A percentile compares a stretch with the other conserved stretches of the same genome.
Conservation (phyloP, 1,284 basidiomycete genomes). For the Ustilago loliicola region DNA sequence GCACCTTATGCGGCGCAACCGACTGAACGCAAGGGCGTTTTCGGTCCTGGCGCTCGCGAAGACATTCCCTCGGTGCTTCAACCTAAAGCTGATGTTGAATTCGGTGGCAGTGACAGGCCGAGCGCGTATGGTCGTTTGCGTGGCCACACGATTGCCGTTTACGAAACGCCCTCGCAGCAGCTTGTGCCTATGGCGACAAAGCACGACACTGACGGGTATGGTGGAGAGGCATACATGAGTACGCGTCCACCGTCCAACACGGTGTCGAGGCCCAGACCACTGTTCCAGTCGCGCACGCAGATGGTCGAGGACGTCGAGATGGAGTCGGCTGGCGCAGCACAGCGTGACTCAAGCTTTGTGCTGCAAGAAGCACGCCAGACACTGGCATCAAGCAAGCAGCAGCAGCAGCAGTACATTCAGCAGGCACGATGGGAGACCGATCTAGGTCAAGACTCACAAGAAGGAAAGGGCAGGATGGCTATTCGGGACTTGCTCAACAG, state of each 20-base stretch:
- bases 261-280: conserved; percentile 9
- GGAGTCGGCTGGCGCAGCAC: conserved; percentile 10
- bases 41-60: background rate
- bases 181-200: background rate
- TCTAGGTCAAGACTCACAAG: conserved; percentile 8
- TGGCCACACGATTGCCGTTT: conserved; percentile 36
- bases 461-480: conserved; percentile 36
- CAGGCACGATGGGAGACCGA: conserved; percentile 12
- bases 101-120: conserved; percentile 3
- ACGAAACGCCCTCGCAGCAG: conserved; percentile 27
- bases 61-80: conserved; percentile 40
- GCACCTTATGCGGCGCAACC: conserved; percentile 9
- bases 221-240: conserved; percentile 2
- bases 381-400: conserved; percentile 28
- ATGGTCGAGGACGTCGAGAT: conserved; percentile 40
- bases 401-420: conserved; percentile 23
- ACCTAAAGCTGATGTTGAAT: conserved; percentile 11
- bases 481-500: conserved; percentile 51
- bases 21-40: background rate
- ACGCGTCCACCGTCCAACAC: conserved; percentile 11
- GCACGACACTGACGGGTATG: background rate
- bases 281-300: conserved; percentile 10
- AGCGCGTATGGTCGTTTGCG: conserved; percentile 19
- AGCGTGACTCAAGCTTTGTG: conserved; percentile 32
- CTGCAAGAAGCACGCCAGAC: conserved; percentile 46